Percentiles rank a stretch among this genome's conserved stretches.
Evolutionary conservation across 2,329 filamentous ascomycete species (phyloP).

Genomic region (Diplocarpon rosae): DNA sequence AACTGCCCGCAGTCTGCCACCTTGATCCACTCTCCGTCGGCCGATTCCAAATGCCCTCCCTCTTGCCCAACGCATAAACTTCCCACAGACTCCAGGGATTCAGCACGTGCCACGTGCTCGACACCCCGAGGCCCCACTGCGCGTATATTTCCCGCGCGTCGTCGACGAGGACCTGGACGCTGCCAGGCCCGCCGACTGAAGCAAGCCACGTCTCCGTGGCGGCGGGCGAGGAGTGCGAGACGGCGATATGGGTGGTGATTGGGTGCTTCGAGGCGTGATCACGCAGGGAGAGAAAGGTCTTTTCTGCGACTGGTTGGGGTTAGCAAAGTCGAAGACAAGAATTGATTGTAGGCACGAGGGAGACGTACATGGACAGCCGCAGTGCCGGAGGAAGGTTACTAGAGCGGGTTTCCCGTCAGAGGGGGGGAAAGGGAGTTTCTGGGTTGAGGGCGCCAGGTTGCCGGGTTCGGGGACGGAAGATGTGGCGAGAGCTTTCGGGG

Average conservation of each 20-base stretch:
- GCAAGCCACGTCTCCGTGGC: slow-evolving; percentile 36
- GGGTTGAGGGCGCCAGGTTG: slow-evolving; percentile 42
- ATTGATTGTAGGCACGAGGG: background rate
- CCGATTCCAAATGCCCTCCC: slow-evolving; percentile 56
- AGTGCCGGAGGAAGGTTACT: slow-evolving; percentile 60
- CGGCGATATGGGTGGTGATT: slow-evolving; percentile 45
- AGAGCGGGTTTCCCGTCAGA: slow-evolving; percentile 43
- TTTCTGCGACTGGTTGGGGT: slow-evolving; percentile 39
- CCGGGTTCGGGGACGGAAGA: slow-evolving; percentile 41
- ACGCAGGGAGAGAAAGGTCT: slow-evolving; percentile 47
- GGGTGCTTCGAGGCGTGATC: slow-evolving; percentile 39
- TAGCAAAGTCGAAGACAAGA: background rate
- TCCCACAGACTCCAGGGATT: slow-evolving; percentile 45
- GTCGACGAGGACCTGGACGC: slow-evolving; percentile 50
- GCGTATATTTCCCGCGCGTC: slow-evolving; percentile 48
- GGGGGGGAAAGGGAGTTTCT: slow-evolving; percentile 40
- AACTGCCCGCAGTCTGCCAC: slow-evolving; percentile 60
- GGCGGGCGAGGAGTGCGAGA: slow-evolving; percentile 49
- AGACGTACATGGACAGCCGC: slow-evolving; percentile 59
- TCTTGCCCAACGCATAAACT: slow-evolving; percentile 45
- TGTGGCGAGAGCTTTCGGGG: slow-evolving; percentile 22
- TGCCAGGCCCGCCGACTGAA: slow-evolving; percentile 24
- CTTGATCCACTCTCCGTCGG: slow-evolving; percentile 53
- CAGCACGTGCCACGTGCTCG: slow-evolving; percentile 50
- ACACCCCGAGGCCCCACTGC: slow-evolving; percentile 52